Evolutionary conservation across 371 early-diverging fungal species (phyloP).

Genomic region (Phascolomyces articulosus): DNA sequence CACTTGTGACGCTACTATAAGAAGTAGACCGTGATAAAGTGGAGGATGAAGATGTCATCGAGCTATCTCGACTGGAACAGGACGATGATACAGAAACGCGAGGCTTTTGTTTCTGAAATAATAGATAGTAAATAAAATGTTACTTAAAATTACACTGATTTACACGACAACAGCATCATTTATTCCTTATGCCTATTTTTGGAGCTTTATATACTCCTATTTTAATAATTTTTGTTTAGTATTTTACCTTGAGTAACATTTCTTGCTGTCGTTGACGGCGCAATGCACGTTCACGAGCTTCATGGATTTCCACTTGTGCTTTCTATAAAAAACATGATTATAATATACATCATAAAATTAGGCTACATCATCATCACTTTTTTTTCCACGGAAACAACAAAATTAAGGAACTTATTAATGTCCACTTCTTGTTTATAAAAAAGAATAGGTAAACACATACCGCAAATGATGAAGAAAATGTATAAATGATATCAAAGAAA

Average conservation of each 20-base stretch:
- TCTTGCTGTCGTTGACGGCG: conserved; percentile 24
- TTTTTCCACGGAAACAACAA: not conserved
- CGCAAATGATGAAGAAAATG: conserved; percentile 44
- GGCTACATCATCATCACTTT: no score
- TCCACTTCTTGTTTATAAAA: no score
- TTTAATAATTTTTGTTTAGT: no score
- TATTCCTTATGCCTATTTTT: no score
- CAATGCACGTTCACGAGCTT: conserved; percentile 25
- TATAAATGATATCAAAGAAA: conserved; percentile 71
- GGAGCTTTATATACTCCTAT: no score
- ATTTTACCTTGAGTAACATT: conserved; percentile 10
- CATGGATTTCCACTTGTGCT: conserved; percentile 30
- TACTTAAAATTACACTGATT: no score
- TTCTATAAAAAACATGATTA: conserved; percentile 14
- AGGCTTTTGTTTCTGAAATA: not conserved
- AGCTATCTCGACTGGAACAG: conserved; percentile 7
- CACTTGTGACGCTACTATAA: conserved; percentile 7
- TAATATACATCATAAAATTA: no score
- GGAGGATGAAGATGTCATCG: conserved; percentile 2
- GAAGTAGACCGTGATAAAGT: conserved; percentile 18
- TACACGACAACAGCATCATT: no score
- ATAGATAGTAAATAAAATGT: not conserved
- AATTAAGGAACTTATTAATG: no score
- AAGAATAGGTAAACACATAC: conserved; percentile 18
- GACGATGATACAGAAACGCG: conserved; percentile 6